These are phyloP conservation scores for Trypanosoma congolense DNA, from an alignment of 208 protist species.

Conservation along the genomic window DNA sequence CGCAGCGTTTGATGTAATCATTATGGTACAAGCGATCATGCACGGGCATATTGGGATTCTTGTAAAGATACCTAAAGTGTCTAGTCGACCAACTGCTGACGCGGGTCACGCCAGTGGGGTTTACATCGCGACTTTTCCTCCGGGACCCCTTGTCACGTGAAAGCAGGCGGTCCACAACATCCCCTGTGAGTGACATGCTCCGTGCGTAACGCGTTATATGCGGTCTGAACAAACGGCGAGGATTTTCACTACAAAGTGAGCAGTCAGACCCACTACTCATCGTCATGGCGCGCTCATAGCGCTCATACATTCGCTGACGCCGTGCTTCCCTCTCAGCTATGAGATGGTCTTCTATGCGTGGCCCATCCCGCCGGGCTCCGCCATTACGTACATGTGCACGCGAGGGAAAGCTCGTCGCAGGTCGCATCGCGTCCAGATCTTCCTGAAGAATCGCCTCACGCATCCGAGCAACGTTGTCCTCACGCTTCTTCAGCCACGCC, in stretches of 20 bases:
- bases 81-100: conserved; percentile 35
- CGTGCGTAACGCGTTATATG: conserved; percentile 46
- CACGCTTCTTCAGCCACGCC: conserved; percentile 41
- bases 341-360: conserved; percentile 53
- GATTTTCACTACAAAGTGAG: background rate
- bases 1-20: conserved; percentile 24
- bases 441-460: conserved; percentile 27
- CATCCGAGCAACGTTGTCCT: conserved; percentile 22
- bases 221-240: conserved; percentile 10
- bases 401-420: conserved; percentile 42
- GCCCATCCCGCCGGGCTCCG: conserved; percentile 16
- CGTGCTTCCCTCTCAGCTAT: conserved; percentile 44
- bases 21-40: conserved; percentile 59
- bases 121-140: background rate
- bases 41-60: conserved; percentile 21
- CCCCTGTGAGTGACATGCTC: conserved; percentile 24
- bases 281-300: conserved; percentile 25
- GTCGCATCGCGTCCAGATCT: conserved; percentile 31
- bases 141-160: conserved; percentile 10
- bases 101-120: conserved; percentile 56
- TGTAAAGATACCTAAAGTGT: conserved; percentile 44
- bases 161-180: conserved; percentile 59
- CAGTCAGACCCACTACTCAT: conserved; percentile 1
- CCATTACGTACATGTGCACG: conserved; percentile 40
- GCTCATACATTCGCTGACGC: conserved; percentile 44